These are phyloP conservation scores for Beauveria sp. DNA, from an alignment of 2,329 filamentous ascomycete species.

Conservation along the genomic window DNA sequence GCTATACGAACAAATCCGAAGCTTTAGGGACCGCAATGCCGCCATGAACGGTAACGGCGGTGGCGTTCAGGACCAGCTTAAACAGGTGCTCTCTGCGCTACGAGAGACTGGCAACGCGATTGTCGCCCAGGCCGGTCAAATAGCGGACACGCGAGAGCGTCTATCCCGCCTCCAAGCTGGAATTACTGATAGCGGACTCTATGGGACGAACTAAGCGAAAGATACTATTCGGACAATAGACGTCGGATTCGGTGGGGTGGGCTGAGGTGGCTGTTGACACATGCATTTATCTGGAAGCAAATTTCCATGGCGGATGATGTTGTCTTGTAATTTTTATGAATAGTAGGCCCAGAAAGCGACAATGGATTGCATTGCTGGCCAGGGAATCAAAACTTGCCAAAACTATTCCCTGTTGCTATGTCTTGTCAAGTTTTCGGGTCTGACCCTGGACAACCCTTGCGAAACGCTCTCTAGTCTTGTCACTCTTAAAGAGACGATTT, in stretches of 20 bases:
- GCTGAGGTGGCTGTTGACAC: background rate
- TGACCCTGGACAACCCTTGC: background rate
- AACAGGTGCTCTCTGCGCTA: slow-evolving; percentile 30
- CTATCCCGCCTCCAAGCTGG: slow-evolving; percentile 34
- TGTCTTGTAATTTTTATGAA: background rate
- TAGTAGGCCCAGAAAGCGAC: background rate
- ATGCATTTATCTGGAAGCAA: background rate
- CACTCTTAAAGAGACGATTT: no score
- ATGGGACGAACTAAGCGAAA: background rate
- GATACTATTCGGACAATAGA: background rate
- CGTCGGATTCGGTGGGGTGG: background rate
- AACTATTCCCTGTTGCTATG: background rate
- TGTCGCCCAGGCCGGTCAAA: slow-evolving; percentile 33
- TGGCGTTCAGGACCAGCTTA: slow-evolving; percentile 30
- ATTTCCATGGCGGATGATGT: background rate
- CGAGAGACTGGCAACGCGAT: slow-evolving; percentile 34
- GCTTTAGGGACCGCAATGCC: slow-evolving; percentile 25
- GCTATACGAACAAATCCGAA: slow-evolving; percentile 35
- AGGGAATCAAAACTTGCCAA: background rate
- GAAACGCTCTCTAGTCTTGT: background rate
- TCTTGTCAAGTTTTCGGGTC: background rate
- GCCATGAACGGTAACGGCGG: slow-evolving; percentile 17
- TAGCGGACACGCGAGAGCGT: slow-evolving; percentile 35
- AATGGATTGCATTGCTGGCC: background rate
- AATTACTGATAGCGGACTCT: slow-evolving; percentile 29